Percentiles rank a stretch among this genome's conserved stretches.
phyloP scores from a whole-genome alignment of 345 rosid species.

The Eucalyptus virginea region DNA sequence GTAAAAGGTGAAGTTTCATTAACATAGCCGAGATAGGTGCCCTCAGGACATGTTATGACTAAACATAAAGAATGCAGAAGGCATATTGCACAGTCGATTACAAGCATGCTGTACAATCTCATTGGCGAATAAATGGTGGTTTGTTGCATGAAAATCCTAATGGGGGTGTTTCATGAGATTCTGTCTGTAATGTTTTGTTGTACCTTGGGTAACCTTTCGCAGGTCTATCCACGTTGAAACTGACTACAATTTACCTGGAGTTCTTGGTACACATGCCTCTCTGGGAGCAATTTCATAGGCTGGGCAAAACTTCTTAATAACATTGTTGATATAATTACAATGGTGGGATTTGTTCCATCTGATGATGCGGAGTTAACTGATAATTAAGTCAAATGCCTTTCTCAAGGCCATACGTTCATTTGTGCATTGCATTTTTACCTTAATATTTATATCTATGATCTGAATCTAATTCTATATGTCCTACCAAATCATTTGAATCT shows the following conservation, averaged over 20 bases:
- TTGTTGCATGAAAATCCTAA: neutral
- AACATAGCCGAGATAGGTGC: neutral
- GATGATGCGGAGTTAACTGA: neutral
- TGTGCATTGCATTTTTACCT: neutral
- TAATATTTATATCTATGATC: neutral
- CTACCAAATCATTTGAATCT: neutral
- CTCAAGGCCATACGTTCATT: neutral
- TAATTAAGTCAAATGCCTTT: neutral
- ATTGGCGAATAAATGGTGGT: neutral
- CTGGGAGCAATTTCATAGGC: neutral
- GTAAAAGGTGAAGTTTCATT: neutral
- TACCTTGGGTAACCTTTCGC: neutral
- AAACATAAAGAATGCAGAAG: neutral
- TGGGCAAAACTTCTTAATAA: neutral
- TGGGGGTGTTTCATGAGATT: neutral
- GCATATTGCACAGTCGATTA: neutral
- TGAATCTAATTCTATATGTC: neutral
- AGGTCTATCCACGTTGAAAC: neutral
- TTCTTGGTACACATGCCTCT: neutral
- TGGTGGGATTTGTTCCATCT: neutral
- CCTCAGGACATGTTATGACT: neutral
- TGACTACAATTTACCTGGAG: neutral
- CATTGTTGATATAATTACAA: neutral
- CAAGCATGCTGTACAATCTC: neutral
- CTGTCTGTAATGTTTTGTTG: neutral